Conservation (phyloP, 306 rosid species). For the Begonia masoniana region DNA sequence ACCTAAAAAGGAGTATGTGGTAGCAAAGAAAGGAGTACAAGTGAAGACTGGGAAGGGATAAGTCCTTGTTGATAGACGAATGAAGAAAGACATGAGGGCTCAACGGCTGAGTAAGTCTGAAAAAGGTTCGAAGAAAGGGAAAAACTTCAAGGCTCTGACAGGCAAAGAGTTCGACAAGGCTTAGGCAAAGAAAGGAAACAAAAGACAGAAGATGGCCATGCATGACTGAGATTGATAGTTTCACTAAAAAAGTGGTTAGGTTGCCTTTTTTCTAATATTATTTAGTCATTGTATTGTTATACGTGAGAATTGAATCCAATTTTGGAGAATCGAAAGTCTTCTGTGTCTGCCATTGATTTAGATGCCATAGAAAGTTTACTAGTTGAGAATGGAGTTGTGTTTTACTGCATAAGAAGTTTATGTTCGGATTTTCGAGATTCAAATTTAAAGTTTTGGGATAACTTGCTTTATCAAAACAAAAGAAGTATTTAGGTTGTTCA, state of each 20-base stretch:
- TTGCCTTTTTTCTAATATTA: no score
- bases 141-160: conserved; percentile 28
- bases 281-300: no score
- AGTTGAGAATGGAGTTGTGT: no score
- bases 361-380: no score
- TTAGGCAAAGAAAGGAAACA: conserved; percentile 26
- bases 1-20: conserved; percentile 79
- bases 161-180: conserved; percentile 46
- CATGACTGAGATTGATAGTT: neutral
- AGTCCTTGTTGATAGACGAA: conserved; percentile 62
- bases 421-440: no score
- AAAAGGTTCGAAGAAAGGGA: conserved; percentile 28
- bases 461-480: no score
- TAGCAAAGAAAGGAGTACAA: conserved; percentile 97
- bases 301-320: no score
- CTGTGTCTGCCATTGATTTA: no score
- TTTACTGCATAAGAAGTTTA: no score
- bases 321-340: no score
- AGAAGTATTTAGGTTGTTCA: no score
- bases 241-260: neutral
- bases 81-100: conserved; percentile 73
- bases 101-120: conserved; percentile 30
- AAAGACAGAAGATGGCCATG: conserved; percentile 14
- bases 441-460: no score
- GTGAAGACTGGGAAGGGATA: conserved; percentile 65